These are phyloP conservation scores for Anthracocystis walkeri DNA, from an alignment of 1,284 basidiomycete species.

Conservation along the genomic window DNA sequence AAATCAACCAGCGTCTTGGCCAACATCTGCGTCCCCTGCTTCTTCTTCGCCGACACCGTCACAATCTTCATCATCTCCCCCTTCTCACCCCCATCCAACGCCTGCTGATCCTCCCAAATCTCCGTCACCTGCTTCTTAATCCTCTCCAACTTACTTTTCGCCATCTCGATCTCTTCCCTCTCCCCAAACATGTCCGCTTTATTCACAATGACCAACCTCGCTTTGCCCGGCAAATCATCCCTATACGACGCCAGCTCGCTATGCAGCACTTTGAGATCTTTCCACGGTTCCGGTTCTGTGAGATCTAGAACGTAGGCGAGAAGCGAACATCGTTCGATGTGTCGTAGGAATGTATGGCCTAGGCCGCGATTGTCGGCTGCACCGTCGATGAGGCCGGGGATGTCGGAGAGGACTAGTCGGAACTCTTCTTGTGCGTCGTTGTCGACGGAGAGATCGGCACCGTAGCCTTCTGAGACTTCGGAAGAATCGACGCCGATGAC, in stretches of 20 bases:
- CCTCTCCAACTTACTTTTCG: slow-evolving; percentile 33
- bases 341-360: slow-evolving; percentile 91
- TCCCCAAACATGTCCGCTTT: slow-evolving; percentile 78
- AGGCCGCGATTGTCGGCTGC: slow-evolving; percentile 91
- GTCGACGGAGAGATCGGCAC: slow-evolving; percentile 2
- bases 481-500: slow-evolving; percentile 41
- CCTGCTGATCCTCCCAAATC: slow-evolving; percentile 27
- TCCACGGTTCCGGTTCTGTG: slow-evolving; percentile 74
- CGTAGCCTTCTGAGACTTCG: slow-evolving; percentile 45
- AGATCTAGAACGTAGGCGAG: slow-evolving; percentile 94
- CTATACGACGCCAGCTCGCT: slow-evolving; percentile 87
- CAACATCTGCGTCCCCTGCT: slow-evolving; percentile 40
- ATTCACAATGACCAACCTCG: slow-evolving; percentile 82
- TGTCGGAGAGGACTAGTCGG: slow-evolving; percentile 95
- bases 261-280: slow-evolving; percentile 79
- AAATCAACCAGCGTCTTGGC: slow-evolving; percentile 39
- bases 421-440: slow-evolving; percentile 75
- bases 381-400: slow-evolving; percentile 87
- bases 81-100: background rate
- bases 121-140: slow-evolving; percentile 12
- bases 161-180: slow-evolving; percentile 17
- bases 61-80: slow-evolving; percentile 27
- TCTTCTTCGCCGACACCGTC: slow-evolving; percentile 46
- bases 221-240: slow-evolving; percentile 77
- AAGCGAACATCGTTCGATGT: slow-evolving; percentile 90